Conservation (phyloP, 2,329 filamentous ascomycete genomes). For the Colletotrichum sansevieriae region DNA sequence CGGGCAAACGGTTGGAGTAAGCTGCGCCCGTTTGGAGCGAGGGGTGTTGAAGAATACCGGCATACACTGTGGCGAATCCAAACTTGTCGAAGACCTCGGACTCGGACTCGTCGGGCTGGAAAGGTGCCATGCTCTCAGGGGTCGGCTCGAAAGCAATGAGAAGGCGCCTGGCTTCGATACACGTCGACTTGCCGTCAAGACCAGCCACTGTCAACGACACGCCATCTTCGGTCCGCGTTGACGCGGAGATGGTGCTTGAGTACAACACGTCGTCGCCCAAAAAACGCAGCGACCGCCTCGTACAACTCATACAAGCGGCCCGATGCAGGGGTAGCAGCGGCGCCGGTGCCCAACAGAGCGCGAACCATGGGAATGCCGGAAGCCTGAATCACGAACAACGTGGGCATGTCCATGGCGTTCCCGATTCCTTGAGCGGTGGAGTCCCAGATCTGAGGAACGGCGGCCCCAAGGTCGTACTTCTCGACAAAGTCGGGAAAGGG, state of each 20-base stretch:
- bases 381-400: slow-evolving; percentile 41
- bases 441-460: slow-evolving; percentile 49
- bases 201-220: slow-evolving; percentile 40
- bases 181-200: slow-evolving; percentile 27
- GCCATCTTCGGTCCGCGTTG: slow-evolving; percentile 36
- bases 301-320: slow-evolving; percentile 44
- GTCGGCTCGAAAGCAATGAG: slow-evolving; percentile 46
- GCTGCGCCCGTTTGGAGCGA: slow-evolving; percentile 43
- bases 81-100: slow-evolving; percentile 43
- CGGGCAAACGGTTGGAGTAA: slow-evolving; percentile 44
- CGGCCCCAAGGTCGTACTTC: slow-evolving; percentile 60
- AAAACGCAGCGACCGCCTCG: slow-evolving; percentile 39
- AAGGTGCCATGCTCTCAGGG: slow-evolving; percentile 42
- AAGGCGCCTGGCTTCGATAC: slow-evolving; percentile 45
- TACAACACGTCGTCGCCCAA: slow-evolving; percentile 45
- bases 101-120: slow-evolving; percentile 43
- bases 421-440: slow-evolving; percentile 43
- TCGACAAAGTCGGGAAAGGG: slow-evolving; percentile 61
- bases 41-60: slow-evolving; percentile 46
- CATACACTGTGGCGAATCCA: slow-evolving; percentile 43
- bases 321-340: slow-evolving; percentile 42
- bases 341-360: slow-evolving; percentile 42
- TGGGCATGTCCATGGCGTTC: slow-evolving; percentile 41
- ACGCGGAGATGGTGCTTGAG: slow-evolving; percentile 41
- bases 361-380: slow-evolving; percentile 44